Base-by-base conservation (phyloP, 371 early-diverging fungal species). In the Lichtheimia ramosa region DNA sequence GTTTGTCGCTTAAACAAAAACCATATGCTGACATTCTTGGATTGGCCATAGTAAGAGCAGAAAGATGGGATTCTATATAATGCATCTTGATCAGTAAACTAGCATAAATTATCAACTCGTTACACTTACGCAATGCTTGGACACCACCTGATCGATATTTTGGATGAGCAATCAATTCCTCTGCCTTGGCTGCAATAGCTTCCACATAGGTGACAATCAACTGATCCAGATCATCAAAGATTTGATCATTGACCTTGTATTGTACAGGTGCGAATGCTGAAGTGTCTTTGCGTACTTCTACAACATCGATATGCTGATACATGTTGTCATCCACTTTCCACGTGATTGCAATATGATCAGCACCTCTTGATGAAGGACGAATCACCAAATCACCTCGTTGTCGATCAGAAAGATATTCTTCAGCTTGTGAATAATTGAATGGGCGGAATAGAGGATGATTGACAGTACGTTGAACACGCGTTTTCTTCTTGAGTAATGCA, bases 291-390 rank as follows among this genome's bases (percentile, higher is more conserved):
- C 85, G 84, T 43, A 76, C 58, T 65, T 95, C 95, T 13, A 85
- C 63, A n/a, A 97, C 89, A 62, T 94, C 93, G 41, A 97, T 79
- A 69, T 98, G 98, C 68, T 95, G 94, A 76, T 85, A 95, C 20
- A 96, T 70, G 46, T 74, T 79, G 20, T 92, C 89, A 48, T 83
- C 91, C 13, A 96, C 86, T 63, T 96, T 96, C 94, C 96, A 97
- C 4, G 96, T 96, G 25, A 97, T 87, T 0, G 92, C 88, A 16
- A 99, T 79, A 66, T 94, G 93, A 64, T 93, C 87, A 23, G 78
- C 73, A 12, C 96, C 96, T 12, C 88, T 84, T 4, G 92, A 91
- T 14, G 96, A 96, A 1, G 97, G 97, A 18, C 98, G 88, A 55
- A 99, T 90, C 13, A 99, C 91, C n/a, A 89, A 72, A 27, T 90